Evolutionary conservation across 768 basidiomycete species (phyloP).

Genomic region (Naematelia encephala): DNA sequence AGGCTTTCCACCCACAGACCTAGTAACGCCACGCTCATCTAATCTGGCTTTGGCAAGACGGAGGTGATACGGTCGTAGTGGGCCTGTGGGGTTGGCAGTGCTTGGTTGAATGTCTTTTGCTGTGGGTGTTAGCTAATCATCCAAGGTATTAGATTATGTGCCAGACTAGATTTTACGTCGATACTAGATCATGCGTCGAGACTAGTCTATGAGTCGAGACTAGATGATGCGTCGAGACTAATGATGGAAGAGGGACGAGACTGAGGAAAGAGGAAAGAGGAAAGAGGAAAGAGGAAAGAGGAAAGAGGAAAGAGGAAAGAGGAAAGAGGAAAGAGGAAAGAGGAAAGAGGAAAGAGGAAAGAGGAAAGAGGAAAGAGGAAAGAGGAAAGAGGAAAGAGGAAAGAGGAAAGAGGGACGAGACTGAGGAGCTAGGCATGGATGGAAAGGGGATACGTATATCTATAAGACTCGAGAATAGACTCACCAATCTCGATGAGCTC

Average conservation of each 20-base stretch:
- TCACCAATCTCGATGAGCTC: conserved; percentile 42
- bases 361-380: background rate
- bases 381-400: background rate
- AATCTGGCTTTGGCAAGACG: conserved; percentile 24
- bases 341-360: too few relatives aligned
- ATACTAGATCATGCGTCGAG: too few relatives aligned
- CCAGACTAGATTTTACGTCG: too few relatives aligned
- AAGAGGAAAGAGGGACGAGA: background rate
- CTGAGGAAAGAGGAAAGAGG: background rate
- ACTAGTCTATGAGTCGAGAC: too few relatives aligned
- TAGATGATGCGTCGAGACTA: too few relatives aligned
- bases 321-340: background rate
- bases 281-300: background rate
- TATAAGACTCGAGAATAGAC: too few relatives aligned
- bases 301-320: background rate
- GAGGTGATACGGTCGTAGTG: conserved; percentile 38
- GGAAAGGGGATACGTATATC: too few relatives aligned
- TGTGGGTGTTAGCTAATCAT: conserved; percentile 11
- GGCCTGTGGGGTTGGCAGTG: conserved; percentile 30
- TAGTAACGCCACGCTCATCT: conserved; percentile 25
- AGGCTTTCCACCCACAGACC: background rate
- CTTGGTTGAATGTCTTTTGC: conserved; percentile 37
- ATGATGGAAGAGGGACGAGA: too few relatives aligned
- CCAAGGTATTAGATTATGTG: too few relatives aligned
- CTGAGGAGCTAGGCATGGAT: background rate